Percentiles rank a stretch among this genome's conserved stretches.
Evolutionary conservation across 78 protist species (phyloP).

Genomic region (Dictyostelium brefeldianum): DNA sequence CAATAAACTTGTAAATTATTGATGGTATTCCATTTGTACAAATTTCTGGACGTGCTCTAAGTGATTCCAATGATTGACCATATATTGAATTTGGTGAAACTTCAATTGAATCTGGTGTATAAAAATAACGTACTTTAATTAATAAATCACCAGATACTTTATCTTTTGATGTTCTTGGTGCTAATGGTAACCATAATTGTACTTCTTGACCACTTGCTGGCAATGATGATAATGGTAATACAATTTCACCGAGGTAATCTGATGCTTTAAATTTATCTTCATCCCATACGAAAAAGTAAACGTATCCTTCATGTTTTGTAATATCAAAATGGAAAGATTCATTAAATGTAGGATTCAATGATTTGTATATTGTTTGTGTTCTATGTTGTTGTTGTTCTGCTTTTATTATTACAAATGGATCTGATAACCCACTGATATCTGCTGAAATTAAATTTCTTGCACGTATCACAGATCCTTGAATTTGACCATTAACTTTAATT

Average conservation of each 20-base stretch:
- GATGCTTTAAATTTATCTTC: conserved; percentile 70
- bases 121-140: conserved; percentile 29
- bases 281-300: conserved; percentile 58
- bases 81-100: neutral
- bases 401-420: conserved; percentile 41
- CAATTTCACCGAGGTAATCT: conserved; percentile 47
- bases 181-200: conserved; percentile 20
- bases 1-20: conserved; percentile 9
- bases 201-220: conserved; percentile 39
- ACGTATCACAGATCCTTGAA: conserved; percentile 28
- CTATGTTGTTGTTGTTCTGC: conserved; percentile 57
- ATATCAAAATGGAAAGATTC: conserved; percentile 42
- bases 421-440: conserved; percentile 20
- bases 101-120: neutral
- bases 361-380: conserved; percentile 56
- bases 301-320: conserved; percentile 52
- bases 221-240: conserved; percentile 12
- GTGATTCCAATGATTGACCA: conserved; percentile 29
- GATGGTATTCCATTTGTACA: conserved; percentile 33
- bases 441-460: conserved; percentile 15
- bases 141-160: conserved; percentile 48
- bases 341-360: conserved; percentile 50
- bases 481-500: conserved; percentile 37
- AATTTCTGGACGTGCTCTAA: conserved; percentile 22
- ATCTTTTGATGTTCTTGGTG: conserved; percentile 44